These are phyloP conservation scores for Heritiera littoralis DNA, from an alignment of 345 rosid species.

Conservation along the genomic window DNA sequence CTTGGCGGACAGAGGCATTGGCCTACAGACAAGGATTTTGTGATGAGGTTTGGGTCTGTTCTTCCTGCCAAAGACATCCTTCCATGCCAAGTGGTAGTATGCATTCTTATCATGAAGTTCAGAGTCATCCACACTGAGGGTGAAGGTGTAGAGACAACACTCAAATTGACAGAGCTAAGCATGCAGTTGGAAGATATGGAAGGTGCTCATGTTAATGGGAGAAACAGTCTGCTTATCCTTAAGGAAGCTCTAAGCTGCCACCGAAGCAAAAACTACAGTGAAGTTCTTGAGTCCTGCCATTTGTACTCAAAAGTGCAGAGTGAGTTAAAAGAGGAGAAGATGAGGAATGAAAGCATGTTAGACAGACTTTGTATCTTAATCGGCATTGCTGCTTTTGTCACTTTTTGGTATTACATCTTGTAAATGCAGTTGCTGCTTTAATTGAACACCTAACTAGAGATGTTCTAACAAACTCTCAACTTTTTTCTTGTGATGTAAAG, in stretches of 20 bases:
- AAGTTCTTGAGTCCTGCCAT: conserved; percentile 70
- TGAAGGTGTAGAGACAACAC: conserved; percentile 47
- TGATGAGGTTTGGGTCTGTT: conserved; percentile 71
- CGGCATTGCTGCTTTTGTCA: conserved; percentile 63
- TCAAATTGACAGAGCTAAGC: conserved; percentile 67
- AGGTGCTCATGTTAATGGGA: conserved; percentile 73
- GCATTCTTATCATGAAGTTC: conserved; percentile 71
- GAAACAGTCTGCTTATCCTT: conserved; percentile 64
- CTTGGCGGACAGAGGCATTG: conserved; percentile 83
- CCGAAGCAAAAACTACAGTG: conserved; percentile 69
- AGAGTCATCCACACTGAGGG: conserved; percentile 50
- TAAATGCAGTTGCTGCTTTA: conserved; percentile 26
- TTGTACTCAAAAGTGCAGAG: conserved; percentile 66
- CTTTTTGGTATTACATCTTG: conserved; percentile 62
- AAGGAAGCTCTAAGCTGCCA: conserved; percentile 65
- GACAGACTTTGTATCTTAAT: conserved; percentile 63
- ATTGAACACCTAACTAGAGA: conserved; percentile 8
- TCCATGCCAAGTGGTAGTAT: conserved; percentile 68
- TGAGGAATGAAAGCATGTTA: conserved; percentile 64
- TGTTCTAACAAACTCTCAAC: conserved; percentile 25
- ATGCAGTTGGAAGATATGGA: conserved; percentile 87
- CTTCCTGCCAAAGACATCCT: conserved; percentile 72
- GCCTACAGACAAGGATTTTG: conserved; percentile 80
- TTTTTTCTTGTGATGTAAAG: conserved; percentile 25
- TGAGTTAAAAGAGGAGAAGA: conserved; percentile 71